Evolutionary conservation across 345 rosid species (phyloP).

Genomic region (Syzygium oleosum): DNA sequence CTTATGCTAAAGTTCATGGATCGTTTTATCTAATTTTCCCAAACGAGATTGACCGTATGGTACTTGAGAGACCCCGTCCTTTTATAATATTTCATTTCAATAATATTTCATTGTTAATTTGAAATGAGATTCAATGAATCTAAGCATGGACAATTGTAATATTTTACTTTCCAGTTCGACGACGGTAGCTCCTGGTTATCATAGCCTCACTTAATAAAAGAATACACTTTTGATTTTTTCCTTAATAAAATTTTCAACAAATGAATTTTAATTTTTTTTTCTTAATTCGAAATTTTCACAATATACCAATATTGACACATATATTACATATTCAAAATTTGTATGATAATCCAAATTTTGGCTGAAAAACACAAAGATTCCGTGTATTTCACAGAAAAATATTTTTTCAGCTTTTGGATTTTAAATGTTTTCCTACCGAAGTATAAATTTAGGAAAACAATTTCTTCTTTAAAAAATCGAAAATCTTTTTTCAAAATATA

Average conservation of each 20-base stretch:
- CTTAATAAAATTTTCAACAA: background rate
- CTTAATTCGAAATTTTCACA: background rate
- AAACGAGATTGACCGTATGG: background rate
- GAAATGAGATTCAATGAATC: background rate
- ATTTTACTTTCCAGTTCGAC: background rate
- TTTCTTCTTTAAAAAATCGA: no score
- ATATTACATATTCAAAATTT: background rate
- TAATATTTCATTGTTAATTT: background rate
- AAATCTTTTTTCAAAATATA: no score
- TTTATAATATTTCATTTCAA: background rate
- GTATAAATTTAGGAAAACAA: no score
- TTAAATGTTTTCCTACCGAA: no score
- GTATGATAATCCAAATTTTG: no score
- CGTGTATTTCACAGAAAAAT: no score
- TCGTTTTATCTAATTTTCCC: no score
- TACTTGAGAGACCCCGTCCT: background rate
- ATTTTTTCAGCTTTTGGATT: no score
- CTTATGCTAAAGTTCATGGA: no score
- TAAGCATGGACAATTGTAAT: background rate
- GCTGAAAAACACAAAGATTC: no score
- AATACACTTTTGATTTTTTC: background rate
- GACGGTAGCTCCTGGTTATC: background rate
- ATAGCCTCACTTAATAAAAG: background rate
- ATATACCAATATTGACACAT: background rate
- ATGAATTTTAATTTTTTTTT: background rate